Conservation (phyloP, 345 rosid species). For the Sapria himalayana region DNA sequence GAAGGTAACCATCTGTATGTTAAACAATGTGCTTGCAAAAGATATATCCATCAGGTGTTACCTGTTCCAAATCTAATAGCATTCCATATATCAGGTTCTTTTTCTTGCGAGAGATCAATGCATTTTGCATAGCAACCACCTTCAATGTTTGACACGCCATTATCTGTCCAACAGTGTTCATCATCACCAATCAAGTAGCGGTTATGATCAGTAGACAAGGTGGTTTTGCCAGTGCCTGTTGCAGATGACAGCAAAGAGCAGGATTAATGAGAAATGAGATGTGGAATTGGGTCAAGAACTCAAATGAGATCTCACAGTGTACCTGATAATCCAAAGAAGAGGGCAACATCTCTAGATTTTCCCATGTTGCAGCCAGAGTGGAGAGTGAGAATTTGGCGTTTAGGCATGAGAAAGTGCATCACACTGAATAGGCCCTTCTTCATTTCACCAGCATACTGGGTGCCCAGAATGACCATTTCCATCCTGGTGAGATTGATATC, state of each 20-base stretch:
- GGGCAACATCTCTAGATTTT: conserved; percentile 94
- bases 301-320: conserved; percentile 20
- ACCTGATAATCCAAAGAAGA: conserved; percentile 99
- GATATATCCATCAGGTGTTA: too few species aligned
- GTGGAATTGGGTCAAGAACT: conserved; percentile 11
- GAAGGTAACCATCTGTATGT: too few species aligned
- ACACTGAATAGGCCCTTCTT: conserved; percentile 97
- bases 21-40: too few species aligned
- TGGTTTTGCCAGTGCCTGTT: conserved; percentile 96
- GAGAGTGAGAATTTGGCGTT: conserved; percentile 78
- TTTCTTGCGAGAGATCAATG: conserved; percentile 75
- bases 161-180: conserved; percentile 87
- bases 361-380: conserved; percentile 99
- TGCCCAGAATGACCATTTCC: conserved; percentile 98
- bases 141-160: conserved; percentile 91
- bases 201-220: conserved; percentile 86
- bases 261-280: conserved; percentile 4
- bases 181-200: conserved; percentile 88
- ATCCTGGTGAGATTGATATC: conserved; percentile 77
- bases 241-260: too few species aligned
- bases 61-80: conserved; percentile 96
- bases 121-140: conserved; percentile 99
- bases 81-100: conserved; percentile 92
- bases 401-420: conserved; percentile 99
- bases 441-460: conserved; percentile 99